phyloP scores from a whole-genome alignment of 306 rosid species.

The Mimosa pudica region DNA sequence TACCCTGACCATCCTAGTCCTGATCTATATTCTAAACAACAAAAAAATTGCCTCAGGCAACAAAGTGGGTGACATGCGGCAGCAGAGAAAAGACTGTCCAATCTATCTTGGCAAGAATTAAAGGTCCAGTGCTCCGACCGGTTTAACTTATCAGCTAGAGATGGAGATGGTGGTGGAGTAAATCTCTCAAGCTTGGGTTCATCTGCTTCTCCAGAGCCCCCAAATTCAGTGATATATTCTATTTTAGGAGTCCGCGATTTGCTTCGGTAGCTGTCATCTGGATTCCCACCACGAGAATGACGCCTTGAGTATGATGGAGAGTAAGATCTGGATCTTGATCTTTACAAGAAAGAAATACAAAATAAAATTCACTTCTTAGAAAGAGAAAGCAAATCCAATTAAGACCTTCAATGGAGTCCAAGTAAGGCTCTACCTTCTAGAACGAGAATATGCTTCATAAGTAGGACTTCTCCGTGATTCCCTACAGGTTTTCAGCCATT shows the following conservation, averaged over 20 bases:
- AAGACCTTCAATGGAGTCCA: constrained; percentile 20
- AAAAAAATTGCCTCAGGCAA: constrained; percentile 70
- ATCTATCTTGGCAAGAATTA: constrained; percentile 94
- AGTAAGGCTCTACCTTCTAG: constrained; percentile 62
- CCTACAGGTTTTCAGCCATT: constrained; percentile 53
- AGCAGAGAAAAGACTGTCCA: constrained; percentile 94
- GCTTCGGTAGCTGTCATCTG: constrained; percentile 79
- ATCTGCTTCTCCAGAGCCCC: constrained; percentile 71
- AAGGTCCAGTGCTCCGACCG: constrained; percentile 99
- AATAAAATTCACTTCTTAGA: not conserved
- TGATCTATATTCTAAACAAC: constrained; percentile 86
- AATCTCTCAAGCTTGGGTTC: constrained; percentile 69
- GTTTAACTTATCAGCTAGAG: constrained; percentile 79
- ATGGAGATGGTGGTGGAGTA: constrained; percentile 90
- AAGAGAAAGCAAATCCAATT: constrained; percentile 14
- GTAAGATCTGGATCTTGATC: constrained; percentile 79
- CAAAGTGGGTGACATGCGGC: constrained; percentile 78
- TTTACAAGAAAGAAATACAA: constrained; percentile 27
- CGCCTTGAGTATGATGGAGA: constrained; percentile 84
- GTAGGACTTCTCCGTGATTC: constrained; percentile 95
- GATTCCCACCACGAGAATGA: constrained; percentile 61
- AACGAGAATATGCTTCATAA: constrained; percentile 92
- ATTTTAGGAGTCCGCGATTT: constrained; percentile 78
- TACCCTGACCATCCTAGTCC: constrained; percentile 69
- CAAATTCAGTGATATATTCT: constrained; percentile 94